phyloP scores from a whole-genome alignment of 1,284 basidiomycete species.

The Naganishia albida region DNA sequence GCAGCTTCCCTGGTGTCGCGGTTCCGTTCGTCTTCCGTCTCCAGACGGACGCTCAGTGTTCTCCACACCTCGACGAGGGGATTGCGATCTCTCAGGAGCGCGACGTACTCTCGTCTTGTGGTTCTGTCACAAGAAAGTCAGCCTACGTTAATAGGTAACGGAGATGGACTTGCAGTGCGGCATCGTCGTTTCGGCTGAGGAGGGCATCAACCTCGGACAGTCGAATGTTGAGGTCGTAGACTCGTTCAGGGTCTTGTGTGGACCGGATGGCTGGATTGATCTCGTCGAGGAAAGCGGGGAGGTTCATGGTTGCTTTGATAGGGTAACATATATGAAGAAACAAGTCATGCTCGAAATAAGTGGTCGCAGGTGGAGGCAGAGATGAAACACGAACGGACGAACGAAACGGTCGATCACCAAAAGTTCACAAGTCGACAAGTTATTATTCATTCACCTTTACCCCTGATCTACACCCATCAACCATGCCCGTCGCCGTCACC shows the following conservation, averaged over 20 bases:
- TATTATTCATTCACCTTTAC: neutral
- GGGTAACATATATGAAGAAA: too few relatives aligned
- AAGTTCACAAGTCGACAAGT: neutral
- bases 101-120: neutral
- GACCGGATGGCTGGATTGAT: neutral
- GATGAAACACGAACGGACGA: conserved; percentile 17
- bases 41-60: neutral
- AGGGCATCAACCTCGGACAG: neutral
- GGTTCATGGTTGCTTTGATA: neutral
- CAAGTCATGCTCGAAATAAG: neutral
- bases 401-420: neutral
- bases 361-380: conserved; percentile 1
- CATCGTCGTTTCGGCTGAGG: conserved; percentile 4
- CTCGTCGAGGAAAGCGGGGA: neutral
- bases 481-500: conserved; percentile 23
- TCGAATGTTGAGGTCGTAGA: conserved; percentile 3
- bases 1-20: conserved; percentile 5
- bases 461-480: neutral
- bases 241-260: neutral
- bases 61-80: conserved; percentile 8
- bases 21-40: neutral
- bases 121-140: neutral
- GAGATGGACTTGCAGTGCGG: neutral
- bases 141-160: neutral
- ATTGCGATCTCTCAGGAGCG: neutral